Base-by-base conservation (phyloP, 2,329 filamentous ascomycete species). In the Penicillium griseofulvum region DNA sequence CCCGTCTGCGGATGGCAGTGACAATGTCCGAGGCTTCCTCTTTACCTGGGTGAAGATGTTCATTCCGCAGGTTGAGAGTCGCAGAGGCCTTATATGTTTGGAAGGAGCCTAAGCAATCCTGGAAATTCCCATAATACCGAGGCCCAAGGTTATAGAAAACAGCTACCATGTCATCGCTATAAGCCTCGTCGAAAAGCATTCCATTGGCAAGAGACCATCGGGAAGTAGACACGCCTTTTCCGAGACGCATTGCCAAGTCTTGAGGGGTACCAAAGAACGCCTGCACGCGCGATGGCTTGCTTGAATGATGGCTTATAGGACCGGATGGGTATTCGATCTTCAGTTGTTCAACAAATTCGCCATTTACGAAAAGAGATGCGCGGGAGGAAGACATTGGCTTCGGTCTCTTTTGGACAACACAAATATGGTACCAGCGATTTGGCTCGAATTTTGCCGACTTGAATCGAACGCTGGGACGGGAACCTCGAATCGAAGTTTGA, bases 21-120 rank as follows among this genome's bases (percentile, higher is more conserved):
- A 97, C 83, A 49, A 99, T 96, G 64, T 97, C 93, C 1, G 94
- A 97, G 47, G 84, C 86, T 58, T 96, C 91, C 61, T 96, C 91
- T 68, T 91, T 95, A 12, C 91, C 92, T 1, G 90, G 88, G 72
- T 96, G 90, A 36, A 96, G 81, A 49, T 91, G 85, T 68, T 99
- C 94, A 65, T 97, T 97, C 43, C 93, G 88, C 50, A 97, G 81
- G 56, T 95, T 94, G 37, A 99, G 78, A 51, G 90, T 87, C 8
- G 94, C 93, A 1, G 94, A 97, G 7, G 94, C 93, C 65, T 89
- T 86, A 69, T 99, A 99, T 0, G 95, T 99, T 69, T 97, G 91
- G 67, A 99, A 96, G 1, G 91, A 93, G 5, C 95, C 94, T 14
- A 99, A 81, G 64, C 91, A 94, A 68, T 99, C 94, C 74, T 99